phyloP scores from a whole-genome alignment of 2,329 filamentous ascomycete genomes.

The Diaporthe batatas region DNA sequence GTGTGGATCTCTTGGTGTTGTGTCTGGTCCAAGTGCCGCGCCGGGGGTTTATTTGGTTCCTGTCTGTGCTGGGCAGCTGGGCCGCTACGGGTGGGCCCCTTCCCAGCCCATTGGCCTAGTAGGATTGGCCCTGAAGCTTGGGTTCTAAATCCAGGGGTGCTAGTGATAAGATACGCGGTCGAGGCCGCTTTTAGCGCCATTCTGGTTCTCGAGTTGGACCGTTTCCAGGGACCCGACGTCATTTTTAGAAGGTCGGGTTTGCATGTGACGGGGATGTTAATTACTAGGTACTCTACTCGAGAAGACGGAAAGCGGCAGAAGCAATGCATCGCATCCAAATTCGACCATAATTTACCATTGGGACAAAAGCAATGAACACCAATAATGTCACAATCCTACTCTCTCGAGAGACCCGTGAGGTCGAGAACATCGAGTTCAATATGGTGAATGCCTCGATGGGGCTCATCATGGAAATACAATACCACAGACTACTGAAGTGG shows the following conservation, averaged over 20 bases:
- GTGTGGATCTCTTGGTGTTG: slow-evolving; percentile 13
- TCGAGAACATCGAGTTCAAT: too few relatives aligned
- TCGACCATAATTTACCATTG: too few relatives aligned
- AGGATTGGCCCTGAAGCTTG: slow-evolving; percentile 10
- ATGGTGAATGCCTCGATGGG: too few relatives aligned
- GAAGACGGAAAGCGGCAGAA: too few relatives aligned
- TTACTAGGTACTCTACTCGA: too few relatives aligned
- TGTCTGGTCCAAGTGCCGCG: slow-evolving; percentile 8
- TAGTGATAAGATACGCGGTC: slow-evolving; percentile 14
- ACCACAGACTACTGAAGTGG: too few relatives aligned
- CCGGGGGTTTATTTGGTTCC: slow-evolving; percentile 24
- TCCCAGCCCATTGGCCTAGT: not conserved
- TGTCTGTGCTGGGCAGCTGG: slow-evolving; percentile 30
- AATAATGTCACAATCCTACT: too few relatives aligned
- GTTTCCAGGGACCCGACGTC: slow-evolving; percentile 24
- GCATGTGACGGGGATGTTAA: slow-evolving; percentile 14
- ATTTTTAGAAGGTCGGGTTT: slow-evolving; percentile 3
- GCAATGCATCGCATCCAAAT: too few relatives aligned
- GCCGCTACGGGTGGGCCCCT: slow-evolving; percentile 13
- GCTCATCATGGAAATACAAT: too few relatives aligned
- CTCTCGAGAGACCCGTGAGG: too few relatives aligned
- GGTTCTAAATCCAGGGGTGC: not conserved
- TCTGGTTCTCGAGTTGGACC: slow-evolving; percentile 7
- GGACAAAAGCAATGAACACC: too few relatives aligned
- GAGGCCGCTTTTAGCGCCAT: slow-evolving; percentile 3